These are phyloP conservation scores for Saccharomycodes ludwigii DNA, from an alignment of 805 yeast species.

Conservation along the genomic window DNA sequence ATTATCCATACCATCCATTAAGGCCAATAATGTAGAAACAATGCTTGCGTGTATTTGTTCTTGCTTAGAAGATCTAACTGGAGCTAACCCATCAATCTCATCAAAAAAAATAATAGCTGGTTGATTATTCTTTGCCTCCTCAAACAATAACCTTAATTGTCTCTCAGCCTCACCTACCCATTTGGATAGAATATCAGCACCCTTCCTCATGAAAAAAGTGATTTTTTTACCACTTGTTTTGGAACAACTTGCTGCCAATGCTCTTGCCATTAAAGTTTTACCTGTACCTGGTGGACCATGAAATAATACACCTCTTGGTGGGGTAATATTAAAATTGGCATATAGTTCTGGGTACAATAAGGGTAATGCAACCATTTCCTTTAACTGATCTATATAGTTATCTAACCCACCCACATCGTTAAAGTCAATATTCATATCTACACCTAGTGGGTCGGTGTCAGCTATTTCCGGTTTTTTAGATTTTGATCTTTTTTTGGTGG, in stretches of 20 bases:
- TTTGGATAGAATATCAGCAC: conserved; percentile 92
- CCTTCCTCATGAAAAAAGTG: conserved; percentile 95
- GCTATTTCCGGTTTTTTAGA: conserved; percentile 50
- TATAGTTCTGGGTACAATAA: conserved; percentile 87
- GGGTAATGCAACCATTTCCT: conserved; percentile 95
- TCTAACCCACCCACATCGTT: conserved; percentile 85
- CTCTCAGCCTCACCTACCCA: conserved; percentile 99
- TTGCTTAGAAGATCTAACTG: conserved; percentile 93
- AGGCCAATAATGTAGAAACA: conserved; percentile 84
- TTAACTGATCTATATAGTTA: conserved; percentile 78
- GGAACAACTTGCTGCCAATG: conserved; percentile 90
- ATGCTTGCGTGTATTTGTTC: conserved; percentile 98
- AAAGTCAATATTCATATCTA: conserved; percentile 75
- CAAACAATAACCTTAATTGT: conserved; percentile 79
- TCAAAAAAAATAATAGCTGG: conserved; percentile 95
- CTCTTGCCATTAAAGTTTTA: conserved; percentile 95
- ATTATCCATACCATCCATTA: conserved; percentile 99
- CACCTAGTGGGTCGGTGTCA: conserved; percentile 88
- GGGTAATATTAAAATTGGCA: conserved; percentile 79
- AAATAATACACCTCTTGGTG: conserved; percentile 93
- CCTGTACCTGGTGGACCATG: conserved; percentile 99
- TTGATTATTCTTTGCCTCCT: conserved; percentile 92
- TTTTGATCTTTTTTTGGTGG: conserved; percentile 25
- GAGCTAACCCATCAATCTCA: conserved; percentile 97
- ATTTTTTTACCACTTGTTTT: conserved; percentile 64